Evolutionary conservation across 2,329 filamentous ascomycete species (phyloP).

Genomic region (Domatiomyces catenatus): DNA sequence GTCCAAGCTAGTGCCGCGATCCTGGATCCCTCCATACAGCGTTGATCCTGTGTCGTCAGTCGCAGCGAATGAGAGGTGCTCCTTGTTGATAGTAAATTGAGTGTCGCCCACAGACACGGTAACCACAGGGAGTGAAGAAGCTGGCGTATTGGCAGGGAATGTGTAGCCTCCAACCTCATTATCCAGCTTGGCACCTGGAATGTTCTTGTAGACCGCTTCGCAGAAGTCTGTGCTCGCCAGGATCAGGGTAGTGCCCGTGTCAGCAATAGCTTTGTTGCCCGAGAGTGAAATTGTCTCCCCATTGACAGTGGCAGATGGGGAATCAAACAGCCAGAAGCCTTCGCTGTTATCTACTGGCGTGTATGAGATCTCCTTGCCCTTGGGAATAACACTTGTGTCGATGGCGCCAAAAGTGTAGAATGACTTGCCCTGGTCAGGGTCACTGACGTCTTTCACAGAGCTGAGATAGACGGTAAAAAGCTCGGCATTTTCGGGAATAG

Average conservation of each 20-base stretch:
- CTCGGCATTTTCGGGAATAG: conserved; percentile 38
- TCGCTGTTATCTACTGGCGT: conserved; percentile 46
- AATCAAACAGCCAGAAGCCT: conserved; percentile 55
- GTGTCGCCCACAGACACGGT: conserved; percentile 48
- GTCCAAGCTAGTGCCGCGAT: conserved; percentile 35
- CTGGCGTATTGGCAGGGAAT: conserved; percentile 40
- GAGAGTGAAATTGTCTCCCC: conserved; percentile 36
- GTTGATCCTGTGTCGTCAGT: conserved; percentile 33
- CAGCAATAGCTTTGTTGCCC: conserved; percentile 52
- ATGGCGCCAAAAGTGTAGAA: conserved; percentile 65
- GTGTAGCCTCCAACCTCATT: conserved; percentile 45
- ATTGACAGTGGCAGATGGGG: conserved; percentile 41
- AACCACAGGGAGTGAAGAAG: conserved; percentile 43
- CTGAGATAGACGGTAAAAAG: conserved; percentile 53
- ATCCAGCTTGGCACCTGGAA: conserved; percentile 46
- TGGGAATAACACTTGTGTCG: conserved; percentile 44
- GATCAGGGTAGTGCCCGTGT: conserved; percentile 56
- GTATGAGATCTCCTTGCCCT: conserved; percentile 42
- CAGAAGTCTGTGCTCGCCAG: conserved; percentile 48
- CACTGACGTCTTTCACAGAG: conserved; percentile 35
- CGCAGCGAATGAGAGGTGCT: conserved; percentile 43
- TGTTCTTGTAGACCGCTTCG: conserved; percentile 47
- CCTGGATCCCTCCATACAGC: conserved; percentile 52
- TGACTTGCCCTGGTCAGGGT: conserved; percentile 31
- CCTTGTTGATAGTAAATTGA: conserved; percentile 46